Percentiles rank a stretch among this genome's conserved stretches.
Conservation (phyloP, 164 flowering plant species). For the Berberis vulgaris region DNA sequence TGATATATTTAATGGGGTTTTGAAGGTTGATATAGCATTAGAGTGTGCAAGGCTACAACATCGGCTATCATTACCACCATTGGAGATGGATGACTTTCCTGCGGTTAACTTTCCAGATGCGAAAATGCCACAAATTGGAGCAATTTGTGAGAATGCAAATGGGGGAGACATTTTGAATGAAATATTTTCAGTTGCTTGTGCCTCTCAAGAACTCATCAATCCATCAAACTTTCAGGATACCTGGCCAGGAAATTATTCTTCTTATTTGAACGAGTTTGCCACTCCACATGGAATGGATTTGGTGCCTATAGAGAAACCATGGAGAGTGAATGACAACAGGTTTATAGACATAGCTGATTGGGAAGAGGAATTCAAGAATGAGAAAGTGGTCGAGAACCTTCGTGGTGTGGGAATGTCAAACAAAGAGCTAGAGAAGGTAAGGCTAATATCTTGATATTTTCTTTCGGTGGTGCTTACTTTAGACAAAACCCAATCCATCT, state of each 20-base stretch:
- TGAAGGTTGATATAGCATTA: constrained; percentile 66
- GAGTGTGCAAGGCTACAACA: constrained; percentile 83
- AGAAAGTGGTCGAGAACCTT: constrained; percentile 48
- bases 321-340: constrained; percentile 23
- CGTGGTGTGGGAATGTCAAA: constrained; percentile 70
- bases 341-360: constrained; percentile 34
- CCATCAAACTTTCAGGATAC: constrained; percentile 19
- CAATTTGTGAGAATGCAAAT: constrained; percentile 9
- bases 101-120: constrained; percentile 20
- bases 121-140: constrained; percentile 18
- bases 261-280: constrained; percentile 26
- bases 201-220: constrained; percentile 42
- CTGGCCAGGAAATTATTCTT: constrained; percentile 28
- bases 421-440: constrained; percentile 55
- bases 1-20: not conserved
- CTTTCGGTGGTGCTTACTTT: too few relatives aligned
- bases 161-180: constrained; percentile 48
- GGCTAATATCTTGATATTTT: not conserved
- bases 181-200: constrained; percentile 63
- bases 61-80: constrained; percentile 51
- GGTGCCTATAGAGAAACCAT: constrained; percentile 17
- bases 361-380: constrained; percentile 32
- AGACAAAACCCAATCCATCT: too few relatives aligned
- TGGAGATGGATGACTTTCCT: constrained; percentile 56
- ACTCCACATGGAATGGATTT: constrained; percentile 10